phyloP scores from a whole-genome alignment of 2,329 filamentous ascomycete genomes.

The Trichoderma harzianum region DNA sequence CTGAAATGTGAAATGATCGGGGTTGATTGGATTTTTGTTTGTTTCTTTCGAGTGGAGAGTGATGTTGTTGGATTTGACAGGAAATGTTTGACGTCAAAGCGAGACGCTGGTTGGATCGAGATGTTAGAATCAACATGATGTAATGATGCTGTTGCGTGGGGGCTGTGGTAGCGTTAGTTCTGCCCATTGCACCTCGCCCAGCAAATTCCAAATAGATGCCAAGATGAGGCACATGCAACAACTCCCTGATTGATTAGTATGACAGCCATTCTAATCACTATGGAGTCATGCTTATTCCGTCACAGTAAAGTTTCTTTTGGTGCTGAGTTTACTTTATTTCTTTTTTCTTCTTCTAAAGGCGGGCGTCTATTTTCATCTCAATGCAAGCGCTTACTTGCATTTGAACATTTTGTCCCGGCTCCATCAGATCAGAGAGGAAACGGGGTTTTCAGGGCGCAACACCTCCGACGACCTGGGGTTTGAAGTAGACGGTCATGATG shows the following conservation, averaged over 20 bases:
- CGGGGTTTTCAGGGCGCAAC: conserved; percentile 1
- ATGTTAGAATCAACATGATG: conserved; percentile 5
- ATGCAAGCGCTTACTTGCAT: background rate
- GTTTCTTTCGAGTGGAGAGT: background rate
- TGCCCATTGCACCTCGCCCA: background rate
- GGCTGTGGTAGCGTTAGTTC: background rate
- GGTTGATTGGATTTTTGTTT: background rate
- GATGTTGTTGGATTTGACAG: background rate
- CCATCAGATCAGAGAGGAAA: background rate
- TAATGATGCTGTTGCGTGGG: background rate
- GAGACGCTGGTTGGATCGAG: background rate
- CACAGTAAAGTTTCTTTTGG: background rate
- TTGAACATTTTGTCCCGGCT: background rate
- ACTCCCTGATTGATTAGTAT: background rate
- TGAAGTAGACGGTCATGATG: conserved; percentile 41
- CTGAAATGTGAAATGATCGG: background rate
- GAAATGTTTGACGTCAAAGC: background rate
- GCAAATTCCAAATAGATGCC: background rate
- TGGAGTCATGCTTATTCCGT: background rate
- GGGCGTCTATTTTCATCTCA: background rate
- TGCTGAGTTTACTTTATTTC: background rate
- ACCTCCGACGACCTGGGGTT: conserved; percentile 31
- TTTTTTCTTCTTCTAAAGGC: background rate
- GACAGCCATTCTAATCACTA: background rate
- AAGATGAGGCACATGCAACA: background rate